These are phyloP conservation scores for Pochonia chlamydosporia DNA, from an alignment of 2,329 filamentous ascomycete species.

Conservation along the genomic window DNA sequence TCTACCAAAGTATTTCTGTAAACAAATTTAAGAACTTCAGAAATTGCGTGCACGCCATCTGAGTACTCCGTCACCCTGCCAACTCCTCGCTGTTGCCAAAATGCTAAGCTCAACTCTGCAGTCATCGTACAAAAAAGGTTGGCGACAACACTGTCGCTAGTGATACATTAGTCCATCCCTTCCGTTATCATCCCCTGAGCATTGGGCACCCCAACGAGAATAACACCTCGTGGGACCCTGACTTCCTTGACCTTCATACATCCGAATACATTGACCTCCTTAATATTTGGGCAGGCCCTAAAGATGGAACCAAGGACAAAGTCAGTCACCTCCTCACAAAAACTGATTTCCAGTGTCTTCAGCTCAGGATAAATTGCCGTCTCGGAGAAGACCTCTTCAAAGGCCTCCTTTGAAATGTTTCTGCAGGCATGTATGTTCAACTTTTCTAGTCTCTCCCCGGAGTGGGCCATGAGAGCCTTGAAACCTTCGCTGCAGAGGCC, in stretches of 20 bases:
- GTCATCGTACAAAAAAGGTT: too few relatives aligned
- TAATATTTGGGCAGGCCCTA: slow-evolving; percentile 54
- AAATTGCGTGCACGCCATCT: too few relatives aligned
- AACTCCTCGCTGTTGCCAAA: neutral
- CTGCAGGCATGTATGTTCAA: slow-evolving; percentile 81
- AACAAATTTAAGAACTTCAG: too few relatives aligned
- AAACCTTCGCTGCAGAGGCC: slow-evolving; percentile 76
- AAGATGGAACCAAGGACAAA: slow-evolving; percentile 59
- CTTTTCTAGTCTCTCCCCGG: slow-evolving; percentile 56
- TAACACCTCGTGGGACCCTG: slow-evolving; percentile 47
- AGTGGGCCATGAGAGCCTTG: slow-evolving; percentile 77
- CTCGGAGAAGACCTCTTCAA: slow-evolving; percentile 65
- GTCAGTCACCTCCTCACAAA: slow-evolving; percentile 64
- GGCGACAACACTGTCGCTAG: too few relatives aligned
- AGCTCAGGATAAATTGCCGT: slow-evolving; percentile 61
- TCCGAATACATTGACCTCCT: slow-evolving; percentile 57
- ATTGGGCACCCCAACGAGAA: slow-evolving; percentile 54
- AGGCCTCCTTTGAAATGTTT: slow-evolving; percentile 67
- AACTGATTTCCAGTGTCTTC: slow-evolving; percentile 68
- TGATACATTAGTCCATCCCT: slow-evolving; percentile 24
- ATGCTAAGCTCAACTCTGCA: neutral
- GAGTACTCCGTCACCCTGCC: neutral
- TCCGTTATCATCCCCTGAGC: slow-evolving; percentile 56
- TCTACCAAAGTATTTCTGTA: too few relatives aligned
- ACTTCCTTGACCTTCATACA: slow-evolving; percentile 57